Base-by-base conservation (phyloP, 805 yeast species). In the Nakazawaea siamensis region DNA sequence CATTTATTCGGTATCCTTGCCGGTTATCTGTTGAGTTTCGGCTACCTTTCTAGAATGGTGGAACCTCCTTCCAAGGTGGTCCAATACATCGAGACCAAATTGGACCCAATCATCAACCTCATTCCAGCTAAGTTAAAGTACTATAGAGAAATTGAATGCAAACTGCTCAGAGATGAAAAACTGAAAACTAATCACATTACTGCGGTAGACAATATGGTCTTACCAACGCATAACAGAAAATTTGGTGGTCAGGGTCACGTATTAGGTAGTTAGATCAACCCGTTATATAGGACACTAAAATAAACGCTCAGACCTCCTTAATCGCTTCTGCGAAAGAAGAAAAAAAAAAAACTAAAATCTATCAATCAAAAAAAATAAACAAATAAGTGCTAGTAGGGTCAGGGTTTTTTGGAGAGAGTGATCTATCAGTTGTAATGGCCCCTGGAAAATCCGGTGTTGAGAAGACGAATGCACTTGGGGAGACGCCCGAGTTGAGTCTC, bases 21-120 rank as follows among this genome's bases (percentile, higher is more conserved):
- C 10, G 96, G 96, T 8, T 80, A 69, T 52, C 65, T 72, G 5
- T 62, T 80, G 47, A 77, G 69, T 3, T 56, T 58, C 43, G 85
- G 78, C 11, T 66, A 70, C 44, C 60, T 85, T 37, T 64, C 65
- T 24, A 57, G 66, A 32, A 55, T 85, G 40, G 68, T 72, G 30
- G 65, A 66, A 29, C 94, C 92, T 11, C 84, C 87, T 6, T 68
- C 80, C 29, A 64, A 72, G 44, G 64, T 74, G 3, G 69, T 84
- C 8, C 69, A 73, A 40, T 74, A 64, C 56, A 79, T 83, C 35
- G 96, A 86, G 57, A 37, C 45, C 11, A 70, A 70, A 43, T 50
- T 80, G 11, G 64, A 62, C 7, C 49, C 50, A 2, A 57, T 65
- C 15, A 85, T 85, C 40, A 55, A 55, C 7, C 48, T 64, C 39